These are phyloP conservation scores for Solanum dulcamara DNA, from an alignment of 257 asterid species.

Conservation along the genomic window DNA sequence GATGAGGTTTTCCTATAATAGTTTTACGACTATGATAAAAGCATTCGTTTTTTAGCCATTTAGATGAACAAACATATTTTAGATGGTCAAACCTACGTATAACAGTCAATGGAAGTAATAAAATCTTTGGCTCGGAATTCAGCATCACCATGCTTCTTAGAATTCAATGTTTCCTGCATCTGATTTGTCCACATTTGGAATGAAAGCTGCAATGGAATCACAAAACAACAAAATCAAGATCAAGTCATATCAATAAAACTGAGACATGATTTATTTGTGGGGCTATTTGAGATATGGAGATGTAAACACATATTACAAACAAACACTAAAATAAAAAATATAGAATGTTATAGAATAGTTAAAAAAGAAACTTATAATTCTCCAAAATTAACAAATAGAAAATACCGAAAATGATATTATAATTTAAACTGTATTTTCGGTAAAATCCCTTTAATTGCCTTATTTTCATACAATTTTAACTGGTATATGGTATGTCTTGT, in stretches of 20 bases:
- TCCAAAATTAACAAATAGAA: too few relatives aligned
- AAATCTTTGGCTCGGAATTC: constrained; percentile 88
- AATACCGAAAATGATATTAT: too few relatives aligned
- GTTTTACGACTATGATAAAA: not conserved
- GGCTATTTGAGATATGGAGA: not conserved
- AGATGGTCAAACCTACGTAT: constrained; percentile 44
- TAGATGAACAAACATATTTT: not conserved
- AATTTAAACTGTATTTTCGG: too few relatives aligned
- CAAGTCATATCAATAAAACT: not conserved
- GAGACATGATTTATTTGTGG: not conserved
- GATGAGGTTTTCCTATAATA: not conserved
- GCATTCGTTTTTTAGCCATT: not conserved
- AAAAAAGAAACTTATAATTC: too few relatives aligned
- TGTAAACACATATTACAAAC: not conserved
- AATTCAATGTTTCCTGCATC: constrained; percentile 85
- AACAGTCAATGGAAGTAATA: constrained; percentile 63
- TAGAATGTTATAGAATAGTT: too few relatives aligned
- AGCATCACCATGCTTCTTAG: constrained; percentile 88
- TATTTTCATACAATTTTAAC: too few relatives aligned
- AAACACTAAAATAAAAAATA: not conserved
- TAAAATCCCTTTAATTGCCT: too few relatives aligned
- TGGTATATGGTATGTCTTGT: too few relatives aligned
- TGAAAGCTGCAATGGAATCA: constrained; percentile 56
- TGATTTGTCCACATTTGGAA: constrained; percentile 97
- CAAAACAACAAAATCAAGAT: not conserved